phyloP scores from a whole-genome alignment of 768 basidiomycete species.

The Boletus speciosus region DNA sequence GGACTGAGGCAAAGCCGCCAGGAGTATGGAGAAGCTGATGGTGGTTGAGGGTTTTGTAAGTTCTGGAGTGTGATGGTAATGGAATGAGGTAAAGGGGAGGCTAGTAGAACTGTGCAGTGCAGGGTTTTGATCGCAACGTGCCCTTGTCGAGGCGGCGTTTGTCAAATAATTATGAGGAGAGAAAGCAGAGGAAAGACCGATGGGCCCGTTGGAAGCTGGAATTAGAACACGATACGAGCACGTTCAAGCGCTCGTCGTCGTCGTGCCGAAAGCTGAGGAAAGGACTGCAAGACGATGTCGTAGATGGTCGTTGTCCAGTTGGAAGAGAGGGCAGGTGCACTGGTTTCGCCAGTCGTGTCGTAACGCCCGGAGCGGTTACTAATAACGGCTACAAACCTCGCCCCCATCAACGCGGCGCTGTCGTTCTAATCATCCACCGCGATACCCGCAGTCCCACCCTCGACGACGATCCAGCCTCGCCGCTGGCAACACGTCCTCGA shows the following conservation, averaged over 20 bases:
- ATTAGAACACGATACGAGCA: slow-evolving; percentile 22
- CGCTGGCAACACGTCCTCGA: background rate
- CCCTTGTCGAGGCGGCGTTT: slow-evolving; percentile 55
- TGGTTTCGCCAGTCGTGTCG: slow-evolving; percentile 33
- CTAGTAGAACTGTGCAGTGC: slow-evolving; percentile 43
- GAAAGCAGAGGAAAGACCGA: slow-evolving; percentile 18
- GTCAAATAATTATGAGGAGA: slow-evolving; percentile 38
- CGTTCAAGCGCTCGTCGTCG: slow-evolving; percentile 15
- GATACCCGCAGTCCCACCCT: background rate
- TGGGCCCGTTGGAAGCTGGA: slow-evolving; percentile 14
- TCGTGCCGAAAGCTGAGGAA: slow-evolving; percentile 10
- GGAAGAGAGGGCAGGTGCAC: slow-evolving; percentile 23
- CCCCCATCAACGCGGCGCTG: slow-evolving; percentile 26
- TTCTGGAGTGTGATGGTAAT: slow-evolving; percentile 33
- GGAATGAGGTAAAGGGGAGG: slow-evolving; percentile 62
- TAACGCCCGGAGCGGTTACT: slow-evolving; percentile 29
- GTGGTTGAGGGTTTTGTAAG: slow-evolving; percentile 37
- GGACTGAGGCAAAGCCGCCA: slow-evolving; percentile 26
- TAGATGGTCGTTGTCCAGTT: slow-evolving; percentile 20
- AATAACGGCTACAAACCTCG: slow-evolving; percentile 19
- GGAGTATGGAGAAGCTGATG: slow-evolving; percentile 28
- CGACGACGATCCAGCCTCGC: slow-evolving; percentile 6
- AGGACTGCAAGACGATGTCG: slow-evolving; percentile 5
- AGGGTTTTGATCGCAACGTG: slow-evolving; percentile 82
- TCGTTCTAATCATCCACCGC: slow-evolving; percentile 3